phyloP scores from a whole-genome alignment of 306 rosid genomes.

The Alnus rubra region DNA sequence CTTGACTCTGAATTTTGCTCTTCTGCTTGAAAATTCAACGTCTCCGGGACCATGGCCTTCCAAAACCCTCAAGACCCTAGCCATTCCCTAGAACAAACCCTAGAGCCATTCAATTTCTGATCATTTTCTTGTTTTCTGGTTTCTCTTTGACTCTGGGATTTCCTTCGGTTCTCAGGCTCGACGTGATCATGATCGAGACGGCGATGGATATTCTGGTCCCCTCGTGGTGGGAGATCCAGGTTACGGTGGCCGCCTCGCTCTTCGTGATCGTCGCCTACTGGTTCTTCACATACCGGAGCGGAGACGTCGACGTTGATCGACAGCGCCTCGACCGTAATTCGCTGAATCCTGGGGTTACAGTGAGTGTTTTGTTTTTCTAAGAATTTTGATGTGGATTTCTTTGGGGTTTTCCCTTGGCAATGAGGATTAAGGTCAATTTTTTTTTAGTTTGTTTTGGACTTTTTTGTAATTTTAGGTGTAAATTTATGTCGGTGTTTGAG shows the following conservation, averaged over 20 bases:
- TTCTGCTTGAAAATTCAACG: constrained; percentile 24
- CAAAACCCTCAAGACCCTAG: constrained; percentile 47
- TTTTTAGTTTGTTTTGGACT: too few species aligned
- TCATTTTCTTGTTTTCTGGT: neutral
- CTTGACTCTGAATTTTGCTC: constrained; percentile 43
- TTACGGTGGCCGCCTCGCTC: constrained; percentile 66
- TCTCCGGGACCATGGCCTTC: constrained; percentile 34
- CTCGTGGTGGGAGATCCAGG: constrained; percentile 84
- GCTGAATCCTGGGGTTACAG: constrained; percentile 19
- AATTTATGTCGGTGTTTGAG: neutral
- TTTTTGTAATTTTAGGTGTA: neutral
- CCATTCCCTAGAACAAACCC: neutral
- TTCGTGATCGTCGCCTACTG: constrained; percentile 64
- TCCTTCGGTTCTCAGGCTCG: neutral
- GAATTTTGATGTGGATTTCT: neutral
- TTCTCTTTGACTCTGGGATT: neutral
- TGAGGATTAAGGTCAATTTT: neutral
- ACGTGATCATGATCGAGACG: constrained; percentile 44
- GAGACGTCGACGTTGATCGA: constrained; percentile 43
- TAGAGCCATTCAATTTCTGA: constrained; percentile 14
- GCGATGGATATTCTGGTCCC: constrained; percentile 67
- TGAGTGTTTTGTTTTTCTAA: neutral
- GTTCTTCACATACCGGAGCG: constrained; percentile 56
- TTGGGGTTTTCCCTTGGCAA: neutral
- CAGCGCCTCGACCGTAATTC: constrained; percentile 40